phyloP scores from a whole-genome alignment of 2,329 filamentous ascomycete species.

The Trichoderma asperellum region DNA sequence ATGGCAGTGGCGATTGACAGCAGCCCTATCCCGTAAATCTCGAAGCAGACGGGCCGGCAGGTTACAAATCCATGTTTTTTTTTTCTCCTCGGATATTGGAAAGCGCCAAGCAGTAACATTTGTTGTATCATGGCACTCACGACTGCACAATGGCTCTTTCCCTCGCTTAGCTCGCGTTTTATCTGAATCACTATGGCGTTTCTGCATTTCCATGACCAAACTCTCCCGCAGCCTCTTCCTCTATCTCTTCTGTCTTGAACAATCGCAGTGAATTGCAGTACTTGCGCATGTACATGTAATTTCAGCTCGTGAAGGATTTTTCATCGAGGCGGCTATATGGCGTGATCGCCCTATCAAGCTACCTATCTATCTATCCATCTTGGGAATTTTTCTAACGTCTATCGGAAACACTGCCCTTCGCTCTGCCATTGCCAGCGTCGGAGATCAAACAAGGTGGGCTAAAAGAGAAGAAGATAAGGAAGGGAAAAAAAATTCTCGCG shows the following conservation, averaged over 20 bases:
- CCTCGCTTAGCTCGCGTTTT: neutral
- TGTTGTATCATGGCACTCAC: constrained; percentile 9
- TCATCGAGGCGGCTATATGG: constrained; percentile 18
- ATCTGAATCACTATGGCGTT: neutral
- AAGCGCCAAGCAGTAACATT: neutral
- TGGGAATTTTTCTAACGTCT: neutral
- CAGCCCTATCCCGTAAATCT: constrained; percentile 1
- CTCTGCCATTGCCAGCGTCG: neutral
- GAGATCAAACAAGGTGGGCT: neutral
- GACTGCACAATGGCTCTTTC: constrained; percentile 10
- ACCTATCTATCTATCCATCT: neutral
- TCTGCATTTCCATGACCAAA: neutral
- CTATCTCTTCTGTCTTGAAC: neutral
- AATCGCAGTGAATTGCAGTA: neutral
- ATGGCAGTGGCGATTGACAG: constrained; percentile 10
- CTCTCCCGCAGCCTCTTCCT: neutral
- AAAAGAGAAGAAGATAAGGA: neutral
- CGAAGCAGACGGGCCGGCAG: neutral
- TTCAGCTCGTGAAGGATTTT: constrained; percentile 4
- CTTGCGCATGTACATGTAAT: neutral
- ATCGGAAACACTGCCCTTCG: constrained; percentile 1
- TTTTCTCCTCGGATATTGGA: neutral
- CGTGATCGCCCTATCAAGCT: constrained; percentile 17
- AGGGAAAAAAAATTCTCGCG: neutral
- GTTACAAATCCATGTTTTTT: constrained; percentile 6